Base-by-base conservation (phyloP, 495 filamentous ascomycete genomes). In the Tetracladium setigerum region DNA sequence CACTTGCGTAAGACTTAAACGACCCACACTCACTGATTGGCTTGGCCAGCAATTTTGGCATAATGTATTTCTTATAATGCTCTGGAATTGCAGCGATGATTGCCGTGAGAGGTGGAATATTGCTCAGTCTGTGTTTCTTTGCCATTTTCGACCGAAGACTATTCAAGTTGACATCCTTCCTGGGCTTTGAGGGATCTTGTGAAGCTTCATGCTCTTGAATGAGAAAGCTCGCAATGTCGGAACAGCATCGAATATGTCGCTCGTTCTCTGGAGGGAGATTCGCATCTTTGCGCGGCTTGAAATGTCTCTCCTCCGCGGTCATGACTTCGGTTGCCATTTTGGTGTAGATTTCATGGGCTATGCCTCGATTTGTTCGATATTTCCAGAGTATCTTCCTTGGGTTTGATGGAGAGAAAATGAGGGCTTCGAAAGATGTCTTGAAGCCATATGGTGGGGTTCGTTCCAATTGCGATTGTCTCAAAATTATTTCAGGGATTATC, bases 21-120 rank as follows among this genome's bases (percentile, higher is more conserved):
- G 17, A 30, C 10, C 22, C 18, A 15, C 8, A 62, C 78, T 55
- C 81, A 84, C 92, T 74, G 53, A 98, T 97, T 2, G 92, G 92
- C 66, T 98, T 98, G 9, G 94, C 91, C 52, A 97, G 86, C 43
- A 98, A 69, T 66, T 92, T 91, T 17, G 91, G 94, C 37, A 96
- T 68, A 52, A 98, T 95, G 61, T 97, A 96, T 73, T 96, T 97
- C 73, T 98, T 98, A 70, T 96, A 95, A 67, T 97, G 89, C 59
- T 97, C 94, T 24, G 92, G 92, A 31, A 98, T 87, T 13, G 92
- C 92, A 19, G 92, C 89, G 56, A 98, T 95, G 60, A 98, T 98
- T 49, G 92, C 90, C 18, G 89, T 96, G 46, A 98, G 72, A 27
- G 92, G 89, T 17, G 92, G 92, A 49, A 92, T 85, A 58, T 74